Evolutionary conservation across 2,329 filamentous ascomycete species (phyloP).

Genomic region (Magnaporthiopsis rhizophila): DNA sequence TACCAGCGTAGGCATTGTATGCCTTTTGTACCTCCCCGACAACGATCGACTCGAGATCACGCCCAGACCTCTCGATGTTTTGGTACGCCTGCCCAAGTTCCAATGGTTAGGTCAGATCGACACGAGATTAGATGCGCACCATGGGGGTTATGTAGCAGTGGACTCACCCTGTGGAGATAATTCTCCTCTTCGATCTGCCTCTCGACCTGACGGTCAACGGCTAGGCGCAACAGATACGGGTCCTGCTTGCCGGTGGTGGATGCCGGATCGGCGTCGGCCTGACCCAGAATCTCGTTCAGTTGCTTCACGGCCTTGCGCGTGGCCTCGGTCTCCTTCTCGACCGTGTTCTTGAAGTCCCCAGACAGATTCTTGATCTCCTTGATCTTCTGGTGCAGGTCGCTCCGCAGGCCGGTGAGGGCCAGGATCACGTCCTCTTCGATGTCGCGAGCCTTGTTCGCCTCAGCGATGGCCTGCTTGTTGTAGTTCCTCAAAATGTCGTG

Average conservation of each 20-base stretch:
- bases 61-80: constrained; percentile 87
- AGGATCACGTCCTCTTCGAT: constrained; percentile 88
- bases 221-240: constrained; percentile 78
- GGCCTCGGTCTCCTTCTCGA: constrained; percentile 87
- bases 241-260: constrained; percentile 78
- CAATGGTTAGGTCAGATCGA: constrained; percentile 14
- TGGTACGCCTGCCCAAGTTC: constrained; percentile 63
- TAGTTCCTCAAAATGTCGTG: constrained; percentile 72
- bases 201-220: constrained; percentile 84
- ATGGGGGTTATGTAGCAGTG: too few relatives aligned
- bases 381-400: constrained; percentile 89
- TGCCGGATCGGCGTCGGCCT: constrained; percentile 70
- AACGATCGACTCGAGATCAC: constrained; percentile 92
- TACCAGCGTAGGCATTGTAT: constrained; percentile 87
- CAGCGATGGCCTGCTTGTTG: constrained; percentile 70
- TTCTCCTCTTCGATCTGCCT: constrained; percentile 95
- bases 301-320: constrained; percentile 72
- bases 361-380: constrained; percentile 95
- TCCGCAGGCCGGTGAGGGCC: constrained; percentile 75
- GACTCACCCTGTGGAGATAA: constrained; percentile 77
- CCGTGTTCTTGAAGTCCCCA: constrained; percentile 93
- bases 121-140: neutral
- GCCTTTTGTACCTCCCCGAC: constrained; percentile 97
- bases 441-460: constrained; percentile 81
- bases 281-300: constrained; percentile 73